These are phyloP conservation scores for Ustilago cynodontis DNA, from an alignment of 1,284 basidiomycete species.

Conservation along the genomic window DNA sequence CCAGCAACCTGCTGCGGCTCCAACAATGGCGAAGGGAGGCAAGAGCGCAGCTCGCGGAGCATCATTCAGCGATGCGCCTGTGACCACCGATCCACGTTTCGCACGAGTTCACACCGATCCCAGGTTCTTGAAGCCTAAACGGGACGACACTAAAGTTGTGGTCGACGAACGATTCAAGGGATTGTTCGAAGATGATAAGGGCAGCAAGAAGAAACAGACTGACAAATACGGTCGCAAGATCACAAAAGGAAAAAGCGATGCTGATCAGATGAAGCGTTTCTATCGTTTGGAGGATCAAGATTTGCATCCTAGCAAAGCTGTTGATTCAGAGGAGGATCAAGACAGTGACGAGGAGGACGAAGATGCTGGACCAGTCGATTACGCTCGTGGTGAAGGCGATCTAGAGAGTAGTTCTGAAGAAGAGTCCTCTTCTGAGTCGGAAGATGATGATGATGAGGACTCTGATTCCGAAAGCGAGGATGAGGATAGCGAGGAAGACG, in stretches of 20 bases:
- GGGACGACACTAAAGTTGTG: constrained; percentile 83
- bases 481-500: constrained; percentile 64
- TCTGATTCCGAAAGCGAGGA: constrained; percentile 74
- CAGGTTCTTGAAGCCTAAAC: constrained; percentile 86
- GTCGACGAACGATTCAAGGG: constrained; percentile 94
- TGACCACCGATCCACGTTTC: constrained; percentile 75
- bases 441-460: constrained; percentile 31
- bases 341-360: constrained; percentile 24
- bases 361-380: constrained; percentile 75
- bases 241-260: constrained; percentile 44
- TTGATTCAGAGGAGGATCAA: constrained; percentile 27
- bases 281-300: constrained; percentile 64
- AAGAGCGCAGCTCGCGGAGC: constrained; percentile 14
- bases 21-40: constrained; percentile 33
- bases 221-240: constrained; percentile 92
- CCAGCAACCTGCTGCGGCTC: neutral
- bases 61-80: constrained; percentile 34
- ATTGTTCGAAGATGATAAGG: constrained; percentile 45
- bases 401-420: constrained; percentile 63
- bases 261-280: constrained; percentile 58
- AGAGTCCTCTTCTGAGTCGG: constrained; percentile 43
- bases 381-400: constrained; percentile 80
- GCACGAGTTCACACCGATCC: constrained; percentile 89
- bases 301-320: constrained; percentile 72
- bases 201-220: constrained; percentile 73